Conservation (phyloP, 129 eudicot genomes). For the Ambrosia artemisiifolia region DNA sequence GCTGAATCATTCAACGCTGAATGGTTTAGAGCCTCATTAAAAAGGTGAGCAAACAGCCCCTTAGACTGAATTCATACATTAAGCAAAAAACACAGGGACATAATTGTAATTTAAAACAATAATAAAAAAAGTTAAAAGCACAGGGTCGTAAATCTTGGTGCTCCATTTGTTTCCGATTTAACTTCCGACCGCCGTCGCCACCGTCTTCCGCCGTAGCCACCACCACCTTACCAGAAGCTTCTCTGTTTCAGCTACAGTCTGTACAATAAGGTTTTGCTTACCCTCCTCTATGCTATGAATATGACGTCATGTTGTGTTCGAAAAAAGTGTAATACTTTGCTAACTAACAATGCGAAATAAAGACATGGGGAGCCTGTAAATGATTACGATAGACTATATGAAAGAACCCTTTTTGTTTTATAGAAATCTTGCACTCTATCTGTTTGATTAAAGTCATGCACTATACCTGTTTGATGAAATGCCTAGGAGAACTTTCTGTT, state of each 20-base stretch:
- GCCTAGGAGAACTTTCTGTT: neutral
- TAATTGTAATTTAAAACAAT: neutral
- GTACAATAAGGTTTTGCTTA: constrained; percentile 1
- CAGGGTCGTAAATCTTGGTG: neutral
- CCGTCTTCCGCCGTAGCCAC: constrained; percentile 1
- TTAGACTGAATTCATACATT: too few relatives aligned
- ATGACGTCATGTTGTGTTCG: neutral
- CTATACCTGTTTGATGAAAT: constrained; percentile 7
- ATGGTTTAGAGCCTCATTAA: too few relatives aligned
- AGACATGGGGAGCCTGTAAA: neutral
- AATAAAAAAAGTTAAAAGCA: too few relatives aligned
- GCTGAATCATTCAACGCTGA: too few relatives aligned
- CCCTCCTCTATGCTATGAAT: neutral
- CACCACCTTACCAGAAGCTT: neutral
- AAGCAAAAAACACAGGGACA: neutral
- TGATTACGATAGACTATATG: neutral
- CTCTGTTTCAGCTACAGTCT: constrained; percentile 4
- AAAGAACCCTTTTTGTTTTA: too few relatives aligned
- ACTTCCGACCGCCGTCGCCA: neutral
- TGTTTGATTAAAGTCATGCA: neutral
- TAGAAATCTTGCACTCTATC: neutral
- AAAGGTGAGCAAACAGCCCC: too few relatives aligned
- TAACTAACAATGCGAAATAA: neutral
- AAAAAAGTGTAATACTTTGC: neutral
- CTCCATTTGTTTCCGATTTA: neutral